Evolutionary conservation across 108 stramenopile species (phyloP).

Genomic region (Conticribra weissflogii): DNA sequence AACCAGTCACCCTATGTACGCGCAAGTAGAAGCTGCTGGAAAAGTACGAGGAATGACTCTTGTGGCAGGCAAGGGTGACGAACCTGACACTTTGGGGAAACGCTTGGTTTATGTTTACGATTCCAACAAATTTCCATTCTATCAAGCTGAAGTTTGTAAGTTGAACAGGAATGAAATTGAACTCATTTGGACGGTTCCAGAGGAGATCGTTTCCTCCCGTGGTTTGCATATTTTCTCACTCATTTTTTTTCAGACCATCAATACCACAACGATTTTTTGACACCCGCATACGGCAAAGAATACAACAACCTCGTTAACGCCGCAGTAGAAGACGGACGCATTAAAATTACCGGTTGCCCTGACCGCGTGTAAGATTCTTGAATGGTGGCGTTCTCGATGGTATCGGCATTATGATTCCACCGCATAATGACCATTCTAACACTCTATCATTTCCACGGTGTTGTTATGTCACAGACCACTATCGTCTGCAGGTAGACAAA

Average conservation of each 20-base stretch:
- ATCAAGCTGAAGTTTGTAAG: conserved; percentile 63
- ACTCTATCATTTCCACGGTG: too few species aligned
- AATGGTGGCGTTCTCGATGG: too few species aligned
- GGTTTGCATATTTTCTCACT: neutral
- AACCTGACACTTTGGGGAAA: conserved; percentile 76
- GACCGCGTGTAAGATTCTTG: conserved; percentile 62
- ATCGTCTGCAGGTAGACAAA: too few species aligned
- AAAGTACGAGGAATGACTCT: conserved; percentile 64
- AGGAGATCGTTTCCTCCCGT: too few species aligned
- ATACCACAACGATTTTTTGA: conserved; percentile 80
- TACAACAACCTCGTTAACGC: conserved; percentile 72
- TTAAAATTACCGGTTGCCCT: conserved; percentile 82
- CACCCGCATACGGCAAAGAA: conserved; percentile 71
- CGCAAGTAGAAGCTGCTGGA: conserved; percentile 56
- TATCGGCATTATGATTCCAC: too few species aligned
- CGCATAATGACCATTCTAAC: too few species aligned
- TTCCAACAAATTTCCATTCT: conserved; percentile 76
- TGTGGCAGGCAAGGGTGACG: conserved; percentile 72
- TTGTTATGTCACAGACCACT: too few species aligned
- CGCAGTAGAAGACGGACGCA: conserved; percentile 74
- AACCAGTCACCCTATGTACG: conserved; percentile 39
- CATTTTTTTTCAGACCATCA: conserved; percentile 56
- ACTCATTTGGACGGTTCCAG: too few species aligned
- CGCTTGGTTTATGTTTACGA: conserved; percentile 75
- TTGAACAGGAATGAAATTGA: too few species aligned